A percentile compares a stretch with the other conserved stretches of the same genome.
Conservation (phyloP, 192 early-diverging fungal species). For the Entomortierella chlamydospora region DNA sequence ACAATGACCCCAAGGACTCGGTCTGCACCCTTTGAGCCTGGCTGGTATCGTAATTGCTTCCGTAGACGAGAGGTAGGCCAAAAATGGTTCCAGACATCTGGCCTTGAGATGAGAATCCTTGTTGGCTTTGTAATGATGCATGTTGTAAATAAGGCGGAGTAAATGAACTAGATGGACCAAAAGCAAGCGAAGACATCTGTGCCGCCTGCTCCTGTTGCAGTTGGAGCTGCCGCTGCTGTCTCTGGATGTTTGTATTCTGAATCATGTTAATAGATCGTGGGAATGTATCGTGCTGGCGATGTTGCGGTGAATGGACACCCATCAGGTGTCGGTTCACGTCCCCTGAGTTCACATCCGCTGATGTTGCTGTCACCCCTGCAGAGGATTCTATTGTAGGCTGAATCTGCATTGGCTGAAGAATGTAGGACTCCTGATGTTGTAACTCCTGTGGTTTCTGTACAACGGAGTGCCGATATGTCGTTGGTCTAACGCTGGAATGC, state of each 20-base stretch:
- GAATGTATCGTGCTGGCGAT: constrained; percentile 26
- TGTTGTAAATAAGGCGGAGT: constrained; percentile 11
- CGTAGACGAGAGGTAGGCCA: constrained; percentile 40
- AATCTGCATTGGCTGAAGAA: constrained; percentile 50
- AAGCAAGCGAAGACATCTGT: constrained; percentile 36
- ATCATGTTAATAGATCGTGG: constrained; percentile 30
- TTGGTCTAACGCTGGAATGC: not conserved
- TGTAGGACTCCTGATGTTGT: constrained; percentile 28
- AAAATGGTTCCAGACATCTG: not conserved
- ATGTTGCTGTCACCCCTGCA: not conserved
- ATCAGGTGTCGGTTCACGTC: constrained; percentile 15
- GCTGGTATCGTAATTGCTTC: constrained; percentile 34
- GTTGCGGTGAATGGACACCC: constrained; percentile 24
- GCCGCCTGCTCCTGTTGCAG: constrained; percentile 38
- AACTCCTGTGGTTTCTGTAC: constrained; percentile 25
- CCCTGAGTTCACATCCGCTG: not conserved
- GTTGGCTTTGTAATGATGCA: constrained; percentile 5
- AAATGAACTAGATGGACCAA: constrained; percentile 28
- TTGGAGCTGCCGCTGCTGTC: constrained; percentile 32
- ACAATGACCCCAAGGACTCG: constrained; percentile 38
- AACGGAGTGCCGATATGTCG: constrained; percentile 37
- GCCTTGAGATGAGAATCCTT: constrained; percentile 1
- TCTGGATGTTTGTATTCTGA: constrained; percentile 46
- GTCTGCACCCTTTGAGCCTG: constrained; percentile 31
- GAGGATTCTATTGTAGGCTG: constrained; percentile 19